These are phyloP conservation scores for Pestalotiopsis sp. DNA, from an alignment of 2,329 filamentous ascomycete species.

Conservation along the genomic window DNA sequence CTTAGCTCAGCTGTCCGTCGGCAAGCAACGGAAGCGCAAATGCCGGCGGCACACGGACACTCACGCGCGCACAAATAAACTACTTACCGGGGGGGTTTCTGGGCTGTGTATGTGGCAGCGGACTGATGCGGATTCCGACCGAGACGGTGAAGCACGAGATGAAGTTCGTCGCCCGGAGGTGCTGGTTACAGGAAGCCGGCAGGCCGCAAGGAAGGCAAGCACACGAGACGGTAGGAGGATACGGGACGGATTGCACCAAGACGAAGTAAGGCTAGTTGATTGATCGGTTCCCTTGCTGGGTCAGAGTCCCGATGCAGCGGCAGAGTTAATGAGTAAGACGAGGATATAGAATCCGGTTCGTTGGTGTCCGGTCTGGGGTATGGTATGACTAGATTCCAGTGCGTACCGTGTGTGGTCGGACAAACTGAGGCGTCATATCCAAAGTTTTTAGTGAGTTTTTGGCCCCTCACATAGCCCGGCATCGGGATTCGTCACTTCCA, in stretches of 20 bases:
- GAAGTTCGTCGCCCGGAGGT: slow-evolving; percentile 3
- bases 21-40: not conserved
- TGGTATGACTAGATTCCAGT: not conserved
- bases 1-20: not conserved
- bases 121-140: not conserved
- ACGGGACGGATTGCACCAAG: not conserved
- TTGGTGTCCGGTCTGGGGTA: not conserved
- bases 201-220: too few relatives aligned
- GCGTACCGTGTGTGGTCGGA: not conserved
- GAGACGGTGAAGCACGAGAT: not conserved
- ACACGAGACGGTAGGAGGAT: not conserved
- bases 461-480: not conserved
- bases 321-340: not conserved
- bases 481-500: not conserved
- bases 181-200: slow-evolving; percentile 1
- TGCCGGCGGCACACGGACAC: not conserved
- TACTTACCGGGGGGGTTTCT: not conserved
- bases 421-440: not conserved
- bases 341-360: not conserved
- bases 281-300: not conserved
- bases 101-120: not conserved
- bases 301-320: not conserved
- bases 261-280: not conserved
- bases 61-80: not conserved
- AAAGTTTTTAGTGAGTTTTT: not conserved